Conservation (phyloP, 2,329 filamentous ascomycete genomes). For the Westerdykella aurantiaca region DNA sequence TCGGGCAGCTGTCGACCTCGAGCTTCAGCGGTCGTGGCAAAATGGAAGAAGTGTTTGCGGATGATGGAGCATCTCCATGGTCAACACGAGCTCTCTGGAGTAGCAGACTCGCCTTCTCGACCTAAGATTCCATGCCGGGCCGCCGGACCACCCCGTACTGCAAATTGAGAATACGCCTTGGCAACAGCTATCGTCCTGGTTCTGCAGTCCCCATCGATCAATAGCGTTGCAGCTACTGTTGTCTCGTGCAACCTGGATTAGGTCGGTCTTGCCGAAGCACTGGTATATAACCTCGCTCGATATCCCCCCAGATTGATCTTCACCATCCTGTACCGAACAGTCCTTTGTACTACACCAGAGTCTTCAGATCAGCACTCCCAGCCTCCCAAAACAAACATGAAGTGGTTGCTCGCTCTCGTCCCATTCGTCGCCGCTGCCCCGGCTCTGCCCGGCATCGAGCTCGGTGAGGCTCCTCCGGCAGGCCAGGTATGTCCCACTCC, state of each 20-base stretch:
- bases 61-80: conserved; percentile 7
- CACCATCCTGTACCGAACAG: conserved; percentile 24
- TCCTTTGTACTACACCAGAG: conserved; percentile 11
- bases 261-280: conserved; percentile 12
- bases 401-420: conserved; percentile 33
- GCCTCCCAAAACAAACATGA: conserved; percentile 27
- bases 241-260: conserved; percentile 5
- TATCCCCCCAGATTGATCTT: conserved; percentile 25
- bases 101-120: conserved; percentile 12
- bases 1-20: conserved; percentile 14
- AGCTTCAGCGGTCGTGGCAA: conserved; percentile 8
- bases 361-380: conserved; percentile 13
- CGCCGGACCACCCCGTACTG: conserved; percentile 31
- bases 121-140: conserved; percentile 22
- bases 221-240: conserved; percentile 12
- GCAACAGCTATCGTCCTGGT: conserved; percentile 21
- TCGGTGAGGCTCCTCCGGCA: conserved; percentile 26
- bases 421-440: conserved; percentile 29
- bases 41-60: conserved; percentile 6
- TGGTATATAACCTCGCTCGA: conserved; percentile 29
- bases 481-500: conserved; percentile 19
- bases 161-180: conserved; percentile 30
- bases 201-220: conserved; percentile 11
- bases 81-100: conserved; percentile 31
- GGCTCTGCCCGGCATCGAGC: conserved; percentile 11